Evolutionary conservation across 176 grass and related monocot genomes (phyloP), one percentile per base, ranked within the genome.

Genomic region (Triticum urartu): DNA sequence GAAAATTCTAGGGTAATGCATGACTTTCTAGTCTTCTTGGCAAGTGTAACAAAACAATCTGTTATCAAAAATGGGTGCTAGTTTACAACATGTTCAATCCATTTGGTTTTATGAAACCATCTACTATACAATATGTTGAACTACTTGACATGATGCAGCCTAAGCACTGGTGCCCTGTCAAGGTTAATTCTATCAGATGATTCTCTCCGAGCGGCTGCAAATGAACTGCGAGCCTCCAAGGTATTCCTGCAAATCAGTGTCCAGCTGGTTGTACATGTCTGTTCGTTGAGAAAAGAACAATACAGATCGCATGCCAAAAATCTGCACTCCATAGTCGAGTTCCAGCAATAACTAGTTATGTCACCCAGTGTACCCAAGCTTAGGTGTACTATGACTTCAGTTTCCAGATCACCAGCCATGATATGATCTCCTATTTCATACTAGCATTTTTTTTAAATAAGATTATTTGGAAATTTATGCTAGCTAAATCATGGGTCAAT

Each of bases 181-280:
- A 96, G 94, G 93, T 90, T 96, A 85, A 92, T 98, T 88, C 78
- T 98, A 43, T 95, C 97, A 84, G 94, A 94, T 85, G 97, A 98
- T 91, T 94, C 94, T 77, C 92, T 99, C 26, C 90, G 97, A 81
- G 25, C 82, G 5, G 85, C 97, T 67, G 94, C 93, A 69, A 98
- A 98, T 88, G 94, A 95, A 85, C 47, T 98, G 22, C 91, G 97
- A 84, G 79, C 90, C 67, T 92, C 90, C 7, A 99, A 99, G 97
- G 97, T 96, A 93, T 88, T 17, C 52, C 6, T 34, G 63, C 40
- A 68, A 81, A 35, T 48, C 64, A 64, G 14, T 80, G 45, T 13
- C 1, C 48, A 34, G 47, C 15, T 9, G 2, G 2, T 56, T 34
- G 14, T 60, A 74, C 13, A 59, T 62, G 6, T 59, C 40, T 9